phyloP scores from a whole-genome alignment of 108 stramenopile genomes.

The Cyclotella baltica region DNA sequence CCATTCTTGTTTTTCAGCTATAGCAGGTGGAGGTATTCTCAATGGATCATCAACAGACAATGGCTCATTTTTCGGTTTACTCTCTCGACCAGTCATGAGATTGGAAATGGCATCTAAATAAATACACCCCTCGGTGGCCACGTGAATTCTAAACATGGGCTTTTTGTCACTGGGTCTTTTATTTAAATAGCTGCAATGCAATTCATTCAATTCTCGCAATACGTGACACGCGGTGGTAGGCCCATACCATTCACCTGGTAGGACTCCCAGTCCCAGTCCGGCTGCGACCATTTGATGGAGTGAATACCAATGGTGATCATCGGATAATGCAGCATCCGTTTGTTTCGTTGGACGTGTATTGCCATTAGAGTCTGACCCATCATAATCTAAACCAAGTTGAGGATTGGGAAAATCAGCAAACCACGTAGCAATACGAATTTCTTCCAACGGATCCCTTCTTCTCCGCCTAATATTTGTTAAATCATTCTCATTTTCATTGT shows the following conservation, averaged over 20 bases:
- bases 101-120: conserved; percentile 75
- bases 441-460: conserved; percentile 25
- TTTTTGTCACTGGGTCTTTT: conserved; percentile 11
- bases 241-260: conserved; percentile 94
- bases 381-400: neutral
- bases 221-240: conserved; percentile 87
- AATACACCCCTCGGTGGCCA: conserved; percentile 85
- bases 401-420: conserved; percentile 84
- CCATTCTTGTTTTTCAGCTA: conserved; percentile 54
- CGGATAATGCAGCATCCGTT: conserved; percentile 8
- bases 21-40: conserved; percentile 9
- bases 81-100: conserved; percentile 60
- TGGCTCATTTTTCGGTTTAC: neutral
- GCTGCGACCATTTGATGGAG: conserved; percentile 89
- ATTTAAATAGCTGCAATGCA: conserved; percentile 44
- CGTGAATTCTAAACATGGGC: conserved; percentile 69
- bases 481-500: conserved; percentile 26
- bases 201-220: conserved; percentile 72
- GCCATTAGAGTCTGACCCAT: neutral
- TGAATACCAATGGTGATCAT: conserved; percentile 65
- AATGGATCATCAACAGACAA: conserved; percentile 11
- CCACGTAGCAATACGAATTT: conserved; percentile 62
- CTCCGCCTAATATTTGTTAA: neutral
- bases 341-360: neutral
- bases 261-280: conserved; percentile 70